Evolutionary conservation across 2,329 filamentous ascomycete genomes (phyloP).

Genomic region (Pyrenochaeta sp.): DNA sequence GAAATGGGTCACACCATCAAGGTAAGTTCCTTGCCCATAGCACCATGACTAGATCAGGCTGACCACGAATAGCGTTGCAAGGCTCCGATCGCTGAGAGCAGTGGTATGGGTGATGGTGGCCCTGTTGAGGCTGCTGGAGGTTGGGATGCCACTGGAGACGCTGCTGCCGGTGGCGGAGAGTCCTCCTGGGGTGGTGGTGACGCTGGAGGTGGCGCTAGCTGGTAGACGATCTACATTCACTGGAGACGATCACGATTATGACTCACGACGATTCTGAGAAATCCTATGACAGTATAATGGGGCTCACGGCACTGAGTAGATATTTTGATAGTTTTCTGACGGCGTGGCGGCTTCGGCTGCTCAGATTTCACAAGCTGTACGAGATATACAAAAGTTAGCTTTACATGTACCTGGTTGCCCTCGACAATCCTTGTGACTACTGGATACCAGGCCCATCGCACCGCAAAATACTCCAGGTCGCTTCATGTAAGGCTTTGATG

Average conservation of each 20-base stretch:
- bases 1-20: conserved; percentile 49
- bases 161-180: conserved; percentile 24
- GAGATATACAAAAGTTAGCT: not conserved
- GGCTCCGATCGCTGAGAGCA: conserved; percentile 30
- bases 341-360: not conserved
- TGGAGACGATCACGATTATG: not conserved
- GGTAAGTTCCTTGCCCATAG: conserved; percentile 16
- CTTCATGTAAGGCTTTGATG: too few species aligned
- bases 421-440: not conserved
- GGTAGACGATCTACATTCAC: conserved; percentile 10
- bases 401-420: not conserved
- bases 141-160: conserved; percentile 17
- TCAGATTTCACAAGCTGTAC: conserved; percentile 1
- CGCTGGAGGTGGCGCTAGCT: conserved; percentile 14
- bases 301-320: not conserved
- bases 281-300: not conserved
- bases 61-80: conserved; percentile 43
- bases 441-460: not conserved
- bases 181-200: conserved; percentile 23
- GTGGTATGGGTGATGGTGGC: conserved; percentile 21
- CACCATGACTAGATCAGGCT: conserved; percentile 3
- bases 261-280: not conserved
- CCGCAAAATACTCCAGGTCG: too few species aligned
- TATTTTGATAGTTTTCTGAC: conserved; percentile 1
- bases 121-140: conserved; percentile 21